Base-by-base conservation (phyloP, 108 stramenopile species). In the Chaetoceros tenuissimus region DNA sequence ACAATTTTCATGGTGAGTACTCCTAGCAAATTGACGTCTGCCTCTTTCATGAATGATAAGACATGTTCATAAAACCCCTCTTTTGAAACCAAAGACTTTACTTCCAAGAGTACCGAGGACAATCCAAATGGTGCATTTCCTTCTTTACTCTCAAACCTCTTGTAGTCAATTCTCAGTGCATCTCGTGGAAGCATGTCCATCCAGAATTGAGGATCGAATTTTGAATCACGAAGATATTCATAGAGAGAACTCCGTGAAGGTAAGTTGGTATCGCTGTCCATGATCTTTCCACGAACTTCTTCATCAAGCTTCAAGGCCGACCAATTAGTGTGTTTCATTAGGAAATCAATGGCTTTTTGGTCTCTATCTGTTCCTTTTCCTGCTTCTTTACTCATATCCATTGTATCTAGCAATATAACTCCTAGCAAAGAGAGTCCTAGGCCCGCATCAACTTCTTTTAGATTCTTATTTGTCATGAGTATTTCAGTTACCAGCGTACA, bases 171-270 rank as follows among this genome's bases (percentile, higher is more conserved):
- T 50, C 68, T 31, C 29, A 92, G 55, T 19, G 82, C 84, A 55
- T 85, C 63, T 1, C 28, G 23, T 3, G 78, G 75, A 0, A 71
- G 31, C 23, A 92, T 54, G 0, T 46, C 62, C 13, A 62, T 52
- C 90, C 90, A 92, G 65, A 88, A 92, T 1, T 60, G 62, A 8
- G 68, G 53, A 53, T 83, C 70, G 57, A 84, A 92, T 58, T 88
- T 88, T 34, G 77, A 67, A 31, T 61, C 57, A 62, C 81, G 78
- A 7, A 92, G 51, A 0, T 53, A 48, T 22, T 84, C 59, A 59
- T 81, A 87, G 0, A 92, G 60, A 44, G 55, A 46, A 40, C 56
- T 64, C 3, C 69, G 66, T 60, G 82, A 69, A 0, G 75, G 75
- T 20, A 26, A 13, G 17, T 7, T 17, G 21, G 21, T 16, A 28